Percentiles rank a stretch among this genome's conserved stretches.
Evolutionary conservation across 352 stramenopile genomes (phyloP).

Genomic region (Phytophthora foliorum): DNA sequence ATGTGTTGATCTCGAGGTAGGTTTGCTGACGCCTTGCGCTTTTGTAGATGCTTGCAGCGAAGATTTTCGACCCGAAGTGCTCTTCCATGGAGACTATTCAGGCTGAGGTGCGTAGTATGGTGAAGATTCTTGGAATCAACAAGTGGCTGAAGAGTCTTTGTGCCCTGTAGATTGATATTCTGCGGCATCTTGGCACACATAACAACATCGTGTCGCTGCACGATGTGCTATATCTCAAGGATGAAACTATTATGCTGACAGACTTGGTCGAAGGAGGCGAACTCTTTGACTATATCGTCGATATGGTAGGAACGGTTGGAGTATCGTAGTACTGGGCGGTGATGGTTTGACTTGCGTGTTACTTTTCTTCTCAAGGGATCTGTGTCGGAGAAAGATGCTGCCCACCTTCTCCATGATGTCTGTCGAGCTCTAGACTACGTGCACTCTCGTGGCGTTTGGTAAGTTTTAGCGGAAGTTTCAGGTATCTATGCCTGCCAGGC

Average conservation of each 20-base stretch:
- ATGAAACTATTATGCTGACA: constrained; percentile 85
- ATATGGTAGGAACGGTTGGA: constrained; percentile 45
- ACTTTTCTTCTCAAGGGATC: constrained; percentile 52
- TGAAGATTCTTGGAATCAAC: not conserved
- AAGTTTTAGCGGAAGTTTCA: constrained; percentile 7
- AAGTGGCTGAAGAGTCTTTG: not conserved
- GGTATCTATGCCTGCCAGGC: not conserved
- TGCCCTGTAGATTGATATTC: constrained; percentile 59
- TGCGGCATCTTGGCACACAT: constrained; percentile 67
- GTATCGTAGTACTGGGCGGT: not conserved
- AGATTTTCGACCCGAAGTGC: constrained; percentile 79
- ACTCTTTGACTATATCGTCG: constrained; percentile 86
- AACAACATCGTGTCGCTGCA: constrained; percentile 79
- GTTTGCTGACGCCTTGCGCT: constrained; percentile 2
- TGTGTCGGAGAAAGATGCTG: constrained; percentile 79
- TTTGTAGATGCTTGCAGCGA: constrained; percentile 60
- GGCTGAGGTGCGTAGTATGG: constrained; percentile 49
- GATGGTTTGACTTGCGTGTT: not conserved
- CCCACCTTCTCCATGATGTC: constrained; percentile 68
- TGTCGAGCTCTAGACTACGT: constrained; percentile 74
- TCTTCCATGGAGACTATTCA: constrained; percentile 68
- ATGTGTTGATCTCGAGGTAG: not conserved
- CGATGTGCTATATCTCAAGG: constrained; percentile 65
- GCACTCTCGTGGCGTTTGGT: constrained; percentile 76
- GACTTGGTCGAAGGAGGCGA: constrained; percentile 81